A percentile compares a stretch with the other conserved stretches of the same genome.
These are phyloP conservation scores for Lipomyces oligophaga DNA, from an alignment of 805 yeast genomes.

Conservation along the genomic window DNA sequence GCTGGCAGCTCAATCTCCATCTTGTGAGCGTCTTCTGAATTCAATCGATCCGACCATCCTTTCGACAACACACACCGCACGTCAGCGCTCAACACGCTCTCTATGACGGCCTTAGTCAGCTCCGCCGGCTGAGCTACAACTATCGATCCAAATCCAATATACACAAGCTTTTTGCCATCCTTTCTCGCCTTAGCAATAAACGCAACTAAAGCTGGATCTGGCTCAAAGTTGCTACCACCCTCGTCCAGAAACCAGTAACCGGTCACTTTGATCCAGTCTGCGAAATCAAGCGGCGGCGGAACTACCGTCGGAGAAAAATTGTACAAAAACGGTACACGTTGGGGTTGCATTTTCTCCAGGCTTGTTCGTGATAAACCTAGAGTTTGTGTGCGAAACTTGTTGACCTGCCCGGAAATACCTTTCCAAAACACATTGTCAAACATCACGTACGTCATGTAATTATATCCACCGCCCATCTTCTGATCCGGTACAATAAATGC, in stretches of 20 bases:
- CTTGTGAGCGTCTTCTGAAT: slow-evolving; percentile 40
- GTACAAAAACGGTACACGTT: slow-evolving; percentile 80
- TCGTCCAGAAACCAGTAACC: slow-evolving; percentile 94
- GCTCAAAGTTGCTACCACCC: slow-evolving; percentile 50
- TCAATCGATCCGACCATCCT: slow-evolving; percentile 86
- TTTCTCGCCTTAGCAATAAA: slow-evolving; percentile 62
- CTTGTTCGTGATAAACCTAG: slow-evolving; percentile 66
- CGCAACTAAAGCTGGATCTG: slow-evolving; percentile 53
- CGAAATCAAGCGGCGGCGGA: slow-evolving; percentile 89
- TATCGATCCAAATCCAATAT: slow-evolving; percentile 94
- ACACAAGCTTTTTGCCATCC: slow-evolving; percentile 68
- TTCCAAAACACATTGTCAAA: slow-evolving; percentile 93
- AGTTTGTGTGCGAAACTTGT: slow-evolving; percentile 74
- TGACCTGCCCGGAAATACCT: slow-evolving; percentile 82
- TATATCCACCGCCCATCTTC: slow-evolving; percentile 87
- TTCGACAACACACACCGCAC: slow-evolving; percentile 84
- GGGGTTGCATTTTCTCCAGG: slow-evolving; percentile 66
- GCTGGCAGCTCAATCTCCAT: slow-evolving; percentile 54
- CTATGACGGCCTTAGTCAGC: slow-evolving; percentile 70
- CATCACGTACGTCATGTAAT: slow-evolving; percentile 85
- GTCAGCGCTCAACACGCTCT: slow-evolving; percentile 74
- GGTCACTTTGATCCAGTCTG: slow-evolving; percentile 92
- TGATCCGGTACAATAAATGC: slow-evolving; percentile 94
- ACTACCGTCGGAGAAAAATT: slow-evolving; percentile 83
- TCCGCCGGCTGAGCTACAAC: slow-evolving; percentile 80